Base-by-base conservation (phyloP, 2,329 filamentous ascomycete genomes). In the Mollisia scopiformis region DNA sequence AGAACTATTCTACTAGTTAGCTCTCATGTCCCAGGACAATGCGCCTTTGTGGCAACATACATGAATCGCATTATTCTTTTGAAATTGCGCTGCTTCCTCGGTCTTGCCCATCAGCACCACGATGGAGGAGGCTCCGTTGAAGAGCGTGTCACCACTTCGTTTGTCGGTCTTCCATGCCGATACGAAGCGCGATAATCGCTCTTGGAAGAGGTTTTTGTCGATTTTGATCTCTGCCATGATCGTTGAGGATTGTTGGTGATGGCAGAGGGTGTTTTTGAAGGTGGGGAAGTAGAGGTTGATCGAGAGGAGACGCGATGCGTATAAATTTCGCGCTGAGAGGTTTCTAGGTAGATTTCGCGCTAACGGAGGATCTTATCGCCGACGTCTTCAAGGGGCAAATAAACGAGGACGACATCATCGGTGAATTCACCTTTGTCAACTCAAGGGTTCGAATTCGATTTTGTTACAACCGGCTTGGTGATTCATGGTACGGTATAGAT, bases 61-160 rank as follows among this genome's bases (percentile, higher is more conserved):
- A 81, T 98, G 95, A 78, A 97, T 89, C 23, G 95, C 93, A 76
- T 97, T 97, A 73, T 93, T 96, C 83, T 99, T 99, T 78, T 94
- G 88, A 72, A 96, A 97, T 71, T 89, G 88, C 65, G 89, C 89
- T 43, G 86, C 84, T 72, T 97, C 93, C 73, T 95, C 92, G 66
- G 93, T 93, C 82, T 97, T 99, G 77, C 95, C 95, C 85, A 97
- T 95, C 75, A 96, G 84, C 62, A 97, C 85, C 71, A 95, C 81
- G 71, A 99, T 91, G 62, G 94, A 96, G 66, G 88, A 88, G 67
- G 87, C 93, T 73, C 93, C 94, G 69, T 86, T 88, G 77, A 98
- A 99, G 66, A 94, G 79, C 73, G 87, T 83, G 80, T 96, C 91
- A 75, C 90, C 91, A 64, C 89, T 86, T 74, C 93, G 90, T 82